Conservation (phyloP, 2,329 filamentous ascomycete genomes). For the Beauveria brongniartii region DNA sequence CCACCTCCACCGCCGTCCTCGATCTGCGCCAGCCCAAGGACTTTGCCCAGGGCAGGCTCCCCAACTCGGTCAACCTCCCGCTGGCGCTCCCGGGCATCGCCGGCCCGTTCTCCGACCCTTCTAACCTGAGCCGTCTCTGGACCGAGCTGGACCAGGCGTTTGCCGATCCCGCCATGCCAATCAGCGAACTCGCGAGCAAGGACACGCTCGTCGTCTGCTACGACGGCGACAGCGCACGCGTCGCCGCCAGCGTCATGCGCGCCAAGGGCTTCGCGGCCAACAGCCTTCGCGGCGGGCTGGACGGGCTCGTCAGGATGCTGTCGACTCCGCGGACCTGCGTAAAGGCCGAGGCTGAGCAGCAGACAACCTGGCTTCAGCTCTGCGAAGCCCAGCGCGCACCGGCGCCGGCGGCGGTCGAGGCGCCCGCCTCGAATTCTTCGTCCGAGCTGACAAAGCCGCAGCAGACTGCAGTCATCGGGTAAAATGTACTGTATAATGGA, state of each 20-base stretch:
- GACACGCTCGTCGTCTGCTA: constrained; percentile 43
- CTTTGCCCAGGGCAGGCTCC: constrained; percentile 34
- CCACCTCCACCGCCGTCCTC: constrained; percentile 29
- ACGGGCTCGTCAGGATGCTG: constrained; percentile 4
- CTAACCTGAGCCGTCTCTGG: constrained; percentile 38
- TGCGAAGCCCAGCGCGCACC: background rate
- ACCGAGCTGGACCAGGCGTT: constrained; percentile 36
- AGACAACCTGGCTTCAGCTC: constrained; percentile 3
- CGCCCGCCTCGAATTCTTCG: background rate
- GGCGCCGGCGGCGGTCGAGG: background rate
- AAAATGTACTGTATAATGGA: background rate
- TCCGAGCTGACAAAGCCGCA: background rate
- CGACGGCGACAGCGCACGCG: constrained; percentile 44
- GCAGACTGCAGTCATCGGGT: constrained; percentile 1
- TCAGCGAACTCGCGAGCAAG: constrained; percentile 20
- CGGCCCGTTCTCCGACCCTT: constrained; percentile 39
- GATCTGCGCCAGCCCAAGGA: constrained; percentile 36
- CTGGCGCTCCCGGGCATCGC: constrained; percentile 27
- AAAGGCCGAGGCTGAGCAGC: background rate
- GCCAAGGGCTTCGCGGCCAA: constrained; percentile 40
- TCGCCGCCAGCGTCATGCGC: constrained; percentile 45
- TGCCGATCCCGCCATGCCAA: no score
- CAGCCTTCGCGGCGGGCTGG: constrained; percentile 35
- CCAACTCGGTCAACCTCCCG: constrained; percentile 36
- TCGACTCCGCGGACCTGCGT: background rate